phyloP scores from a whole-genome alignment of 768 basidiomycete genomes.

The Chalciporus pseudorubinellus region DNA sequence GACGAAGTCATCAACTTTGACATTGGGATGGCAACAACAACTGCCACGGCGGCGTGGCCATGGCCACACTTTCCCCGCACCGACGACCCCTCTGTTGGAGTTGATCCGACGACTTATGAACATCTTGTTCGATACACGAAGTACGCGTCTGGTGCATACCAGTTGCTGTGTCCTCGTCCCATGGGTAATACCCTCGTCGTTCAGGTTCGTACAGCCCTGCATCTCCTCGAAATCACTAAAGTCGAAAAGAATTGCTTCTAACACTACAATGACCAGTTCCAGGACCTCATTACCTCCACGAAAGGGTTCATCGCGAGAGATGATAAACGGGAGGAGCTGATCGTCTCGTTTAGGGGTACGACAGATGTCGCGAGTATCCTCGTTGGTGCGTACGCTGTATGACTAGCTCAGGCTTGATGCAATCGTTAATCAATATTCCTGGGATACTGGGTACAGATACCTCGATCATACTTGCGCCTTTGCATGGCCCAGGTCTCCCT shows the following conservation, averaged over 20 bases:
- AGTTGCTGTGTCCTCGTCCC: conserved; percentile 45
- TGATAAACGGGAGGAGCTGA: conserved; percentile 39
- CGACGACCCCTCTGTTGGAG: conserved; percentile 25
- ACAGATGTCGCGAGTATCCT: conserved; percentile 23
- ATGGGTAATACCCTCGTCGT: conserved; percentile 43
- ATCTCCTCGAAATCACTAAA: background rate
- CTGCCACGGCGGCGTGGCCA: conserved; percentile 1
- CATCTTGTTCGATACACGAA: conserved; percentile 46
- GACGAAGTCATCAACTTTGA: background rate
- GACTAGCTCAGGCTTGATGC: background rate
- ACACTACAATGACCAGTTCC: conserved; percentile 30
- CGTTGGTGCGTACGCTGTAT: conserved; percentile 18
- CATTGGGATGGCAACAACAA: background rate
- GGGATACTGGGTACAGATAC: conserved; percentile 13
- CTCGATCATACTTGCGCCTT: conserved; percentile 17
- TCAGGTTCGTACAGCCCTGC: conserved; percentile 32
- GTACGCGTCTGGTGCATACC: conserved; percentile 52
- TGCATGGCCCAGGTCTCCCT: conserved; percentile 28
- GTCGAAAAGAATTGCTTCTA: background rate
- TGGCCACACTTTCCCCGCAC: conserved; percentile 27
- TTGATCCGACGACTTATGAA: conserved; percentile 38
- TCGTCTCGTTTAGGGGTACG: conserved; percentile 43
- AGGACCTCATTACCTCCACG: conserved; percentile 34
- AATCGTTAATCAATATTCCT: background rate
- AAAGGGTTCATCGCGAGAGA: conserved; percentile 48